These are phyloP conservation scores for Aspergillus aculeatus DNA, from an alignment of 2,329 filamentous ascomycete genomes.

Conservation along the genomic window DNA sequence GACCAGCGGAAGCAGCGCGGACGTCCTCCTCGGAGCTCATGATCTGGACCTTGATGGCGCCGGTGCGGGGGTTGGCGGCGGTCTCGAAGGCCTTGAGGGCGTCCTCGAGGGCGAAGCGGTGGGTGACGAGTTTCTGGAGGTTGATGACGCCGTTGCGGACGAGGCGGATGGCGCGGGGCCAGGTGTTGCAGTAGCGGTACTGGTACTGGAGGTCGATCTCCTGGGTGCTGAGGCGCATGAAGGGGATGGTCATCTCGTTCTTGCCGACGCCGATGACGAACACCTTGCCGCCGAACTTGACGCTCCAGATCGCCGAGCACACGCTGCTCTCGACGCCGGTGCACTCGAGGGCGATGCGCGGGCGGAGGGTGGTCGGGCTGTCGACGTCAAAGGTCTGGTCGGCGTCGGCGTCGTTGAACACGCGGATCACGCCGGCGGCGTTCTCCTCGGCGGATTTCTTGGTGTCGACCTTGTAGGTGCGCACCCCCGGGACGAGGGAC, in stretches of 20 bases:
- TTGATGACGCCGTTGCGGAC: slow-evolving; percentile 82
- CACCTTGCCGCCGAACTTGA: slow-evolving; percentile 94
- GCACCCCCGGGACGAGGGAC: slow-evolving; percentile 73
- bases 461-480: slow-evolving; percentile 62
- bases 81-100: slow-evolving; percentile 87
- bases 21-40: slow-evolving; percentile 49
- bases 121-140: slow-evolving; percentile 78
- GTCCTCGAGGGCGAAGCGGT: slow-evolving; percentile 81
- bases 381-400: slow-evolving; percentile 15
- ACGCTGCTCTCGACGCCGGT: slow-evolving; percentile 92
- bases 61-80: slow-evolving; percentile 81
- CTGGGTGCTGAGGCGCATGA: slow-evolving; percentile 86
- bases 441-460: slow-evolving; percentile 63
- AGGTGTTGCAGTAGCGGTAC: slow-evolving; percentile 94
- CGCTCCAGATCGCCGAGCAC: slow-evolving; percentile 78
- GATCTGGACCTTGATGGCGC: slow-evolving; percentile 97
- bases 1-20: slow-evolving; percentile 32
- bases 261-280: slow-evolving; percentile 95
- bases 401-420: slow-evolving; percentile 57
- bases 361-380: slow-evolving; percentile 63
- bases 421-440: slow-evolving; percentile 65
- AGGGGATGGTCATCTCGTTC: slow-evolving; percentile 92
- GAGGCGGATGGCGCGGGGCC: slow-evolving; percentile 88
- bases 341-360: slow-evolving; percentile 82
- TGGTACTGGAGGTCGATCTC: slow-evolving; percentile 96